These are phyloP conservation scores for Candida khao-thaluensis DNA, from an alignment of 805 yeast species.

Conservation along the genomic window DNA sequence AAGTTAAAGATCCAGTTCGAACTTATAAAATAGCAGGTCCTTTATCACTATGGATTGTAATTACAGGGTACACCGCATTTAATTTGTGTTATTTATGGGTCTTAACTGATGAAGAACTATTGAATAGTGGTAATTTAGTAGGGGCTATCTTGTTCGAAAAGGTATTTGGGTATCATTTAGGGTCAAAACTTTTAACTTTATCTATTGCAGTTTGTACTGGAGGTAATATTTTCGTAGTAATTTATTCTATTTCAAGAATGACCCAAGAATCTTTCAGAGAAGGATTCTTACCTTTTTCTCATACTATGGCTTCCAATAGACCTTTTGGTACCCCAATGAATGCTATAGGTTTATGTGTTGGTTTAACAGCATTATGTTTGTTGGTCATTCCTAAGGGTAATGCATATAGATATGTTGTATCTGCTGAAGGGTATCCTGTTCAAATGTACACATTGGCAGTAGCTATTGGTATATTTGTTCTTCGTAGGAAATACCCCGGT, in stretches of 20 bases:
- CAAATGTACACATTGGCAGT: constrained; percentile 51
- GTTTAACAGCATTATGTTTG: constrained; percentile 41
- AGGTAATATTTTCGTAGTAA: constrained; percentile 61
- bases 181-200: constrained; percentile 53
- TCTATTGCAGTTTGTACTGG: constrained; percentile 61
- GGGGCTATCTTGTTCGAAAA: constrained; percentile 59
- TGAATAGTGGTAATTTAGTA: constrained; percentile 53
- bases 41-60: constrained; percentile 45
- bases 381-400: constrained; percentile 46
- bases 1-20: constrained; percentile 55
- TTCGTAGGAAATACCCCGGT: constrained; percentile 50
- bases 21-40: constrained; percentile 66
- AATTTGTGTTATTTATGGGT: constrained; percentile 58
- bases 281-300: constrained; percentile 57
- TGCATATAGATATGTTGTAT: constrained; percentile 50
- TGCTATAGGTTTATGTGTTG: constrained; percentile 44
- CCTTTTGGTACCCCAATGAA: constrained; percentile 58
- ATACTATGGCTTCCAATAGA: constrained; percentile 52
- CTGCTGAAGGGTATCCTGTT: constrained; percentile 51
- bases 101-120: constrained; percentile 52
- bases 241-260: constrained; percentile 58
- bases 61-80: constrained; percentile 49
- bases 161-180: constrained; percentile 51
- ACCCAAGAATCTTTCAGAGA: constrained; percentile 66
- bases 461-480: constrained; percentile 56